phyloP scores from a whole-genome alignment of 805 yeast genomes.

The Brettanomyces naardenensis region DNA sequence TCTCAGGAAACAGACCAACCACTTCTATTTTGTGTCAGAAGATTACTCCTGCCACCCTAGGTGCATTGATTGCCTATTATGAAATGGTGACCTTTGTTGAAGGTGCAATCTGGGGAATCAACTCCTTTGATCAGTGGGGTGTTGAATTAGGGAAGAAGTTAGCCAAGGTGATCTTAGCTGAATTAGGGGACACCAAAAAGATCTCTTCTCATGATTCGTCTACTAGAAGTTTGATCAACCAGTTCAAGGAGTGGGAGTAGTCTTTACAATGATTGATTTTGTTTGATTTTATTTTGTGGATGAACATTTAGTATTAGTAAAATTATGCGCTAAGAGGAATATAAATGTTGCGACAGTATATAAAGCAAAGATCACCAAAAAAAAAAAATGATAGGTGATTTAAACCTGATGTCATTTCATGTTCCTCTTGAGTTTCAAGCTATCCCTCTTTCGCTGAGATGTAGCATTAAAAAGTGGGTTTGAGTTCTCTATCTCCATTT shows the following conservation, averaged over 20 bases:
- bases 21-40: constrained; percentile 93
- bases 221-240: constrained; percentile 89
- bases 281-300: not conserved
- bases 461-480: constrained; percentile 35
- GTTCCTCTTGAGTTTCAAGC: constrained; percentile 39
- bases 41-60: constrained; percentile 93
- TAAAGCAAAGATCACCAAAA: too few relatives aligned
- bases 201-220: constrained; percentile 78
- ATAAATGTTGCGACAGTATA: too few relatives aligned
- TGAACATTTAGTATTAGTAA: not conserved
- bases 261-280: not conserved
- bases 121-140: constrained; percentile 99
- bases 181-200: constrained; percentile 56
- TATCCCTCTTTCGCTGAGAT: constrained; percentile 44
- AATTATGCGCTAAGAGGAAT: not conserved
- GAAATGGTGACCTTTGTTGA: constrained; percentile 96
- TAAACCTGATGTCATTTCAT: constrained; percentile 17
- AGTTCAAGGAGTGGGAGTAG: constrained; percentile 78
- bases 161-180: constrained; percentile 91
- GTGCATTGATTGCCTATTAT: constrained; percentile 95
- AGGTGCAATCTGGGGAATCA: constrained; percentile 99
- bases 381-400: too few relatives aligned
- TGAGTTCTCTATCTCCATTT: constrained; percentile 9
- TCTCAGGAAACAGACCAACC: constrained; percentile 98
- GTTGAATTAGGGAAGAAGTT: constrained; percentile 97